Conservation (phyloP, 1,284 basidiomycete species). For the Puccinia sorghi region DNA sequence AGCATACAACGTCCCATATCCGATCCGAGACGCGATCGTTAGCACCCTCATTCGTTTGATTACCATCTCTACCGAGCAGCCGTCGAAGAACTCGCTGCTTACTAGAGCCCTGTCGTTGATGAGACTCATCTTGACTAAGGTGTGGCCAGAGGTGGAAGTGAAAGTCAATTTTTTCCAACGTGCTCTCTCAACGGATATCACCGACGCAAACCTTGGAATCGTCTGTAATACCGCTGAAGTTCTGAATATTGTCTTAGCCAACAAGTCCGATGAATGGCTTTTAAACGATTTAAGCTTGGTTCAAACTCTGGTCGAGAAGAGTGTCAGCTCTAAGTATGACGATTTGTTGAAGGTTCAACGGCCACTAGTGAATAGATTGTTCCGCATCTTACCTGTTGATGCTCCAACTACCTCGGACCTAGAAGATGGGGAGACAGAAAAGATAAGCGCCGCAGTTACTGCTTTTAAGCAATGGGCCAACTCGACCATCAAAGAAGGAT, state of each 20-base stretch:
- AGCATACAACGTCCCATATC: constrained; percentile 72
- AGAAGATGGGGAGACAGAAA: constrained; percentile 65
- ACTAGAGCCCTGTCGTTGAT: constrained; percentile 78
- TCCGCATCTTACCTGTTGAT: constrained; percentile 71
- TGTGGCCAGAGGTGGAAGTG: constrained; percentile 91
- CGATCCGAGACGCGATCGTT: constrained; percentile 82
- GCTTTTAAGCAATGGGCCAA: constrained; percentile 79
- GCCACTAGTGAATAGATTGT: constrained; percentile 80
- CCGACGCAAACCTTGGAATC: constrained; percentile 68
- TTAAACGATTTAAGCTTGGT: constrained; percentile 72
- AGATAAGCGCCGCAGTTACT: constrained; percentile 67
- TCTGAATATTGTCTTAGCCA: constrained; percentile 78
- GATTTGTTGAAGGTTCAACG: constrained; percentile 61
- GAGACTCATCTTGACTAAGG: constrained; percentile 75
- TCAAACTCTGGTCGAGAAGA: constrained; percentile 85
- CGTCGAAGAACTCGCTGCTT: constrained; percentile 68
- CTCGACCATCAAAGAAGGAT: constrained; percentile 74
- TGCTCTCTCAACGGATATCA: constrained; percentile 71
- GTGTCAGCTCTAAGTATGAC: constrained; percentile 63
- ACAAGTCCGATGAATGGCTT: constrained; percentile 84
- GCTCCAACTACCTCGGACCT: constrained; percentile 52
- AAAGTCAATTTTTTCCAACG: constrained; percentile 86
- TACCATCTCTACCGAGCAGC: constrained; percentile 71
- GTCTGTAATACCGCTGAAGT: constrained; percentile 85
- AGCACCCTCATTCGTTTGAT: constrained; percentile 88